phyloP scores from a whole-genome alignment of 768 basidiomycete genomes.

The Steccherinum ochraceum region DNA sequence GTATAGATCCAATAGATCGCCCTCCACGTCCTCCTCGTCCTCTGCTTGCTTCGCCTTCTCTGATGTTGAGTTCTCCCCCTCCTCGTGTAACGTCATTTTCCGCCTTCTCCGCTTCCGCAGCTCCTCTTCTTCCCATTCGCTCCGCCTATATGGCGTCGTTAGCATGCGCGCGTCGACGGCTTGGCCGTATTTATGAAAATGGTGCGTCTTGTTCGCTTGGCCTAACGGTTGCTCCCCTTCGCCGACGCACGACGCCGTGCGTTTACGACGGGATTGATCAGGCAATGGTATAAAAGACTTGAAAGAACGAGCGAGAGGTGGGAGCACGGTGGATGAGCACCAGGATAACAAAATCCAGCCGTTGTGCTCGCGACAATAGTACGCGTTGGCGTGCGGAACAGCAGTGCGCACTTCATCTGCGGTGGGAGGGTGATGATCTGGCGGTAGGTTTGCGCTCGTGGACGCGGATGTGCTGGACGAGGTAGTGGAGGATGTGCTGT shows the following conservation, averaged over 20 bases:
- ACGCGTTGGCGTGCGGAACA: constrained; percentile 76
- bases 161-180: constrained; percentile 68
- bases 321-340: constrained; percentile 56
- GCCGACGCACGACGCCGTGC: constrained; percentile 45
- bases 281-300: constrained; percentile 37
- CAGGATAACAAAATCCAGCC: constrained; percentile 75
- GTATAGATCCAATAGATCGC: constrained; percentile 66
- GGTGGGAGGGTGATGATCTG: constrained; percentile 37
- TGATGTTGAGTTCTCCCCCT: constrained; percentile 23
- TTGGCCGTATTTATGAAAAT: constrained; percentile 70
- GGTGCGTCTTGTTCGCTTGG: constrained; percentile 60
- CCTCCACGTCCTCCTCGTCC: constrained; percentile 41
- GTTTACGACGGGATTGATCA: constrained; percentile 42
- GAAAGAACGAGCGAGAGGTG: constrained; percentile 56
- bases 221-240: constrained; percentile 41
- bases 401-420: constrained; percentile 60
- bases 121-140: constrained; percentile 52
- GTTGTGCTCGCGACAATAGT: constrained; percentile 78
- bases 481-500: constrained; percentile 13
- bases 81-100: constrained; percentile 32
- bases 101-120: constrained; percentile 49
- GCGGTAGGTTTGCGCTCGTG: constrained; percentile 15
- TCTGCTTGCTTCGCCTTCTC: constrained; percentile 16
- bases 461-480: constrained; percentile 14
- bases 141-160: constrained; percentile 49